A percentile compares a stretch with the other conserved stretches of the same genome.
These are phyloP conservation scores for Aegilops sharonensis DNA, from an alignment of 176 grass and related monocot species.

Conservation along the genomic window DNA sequence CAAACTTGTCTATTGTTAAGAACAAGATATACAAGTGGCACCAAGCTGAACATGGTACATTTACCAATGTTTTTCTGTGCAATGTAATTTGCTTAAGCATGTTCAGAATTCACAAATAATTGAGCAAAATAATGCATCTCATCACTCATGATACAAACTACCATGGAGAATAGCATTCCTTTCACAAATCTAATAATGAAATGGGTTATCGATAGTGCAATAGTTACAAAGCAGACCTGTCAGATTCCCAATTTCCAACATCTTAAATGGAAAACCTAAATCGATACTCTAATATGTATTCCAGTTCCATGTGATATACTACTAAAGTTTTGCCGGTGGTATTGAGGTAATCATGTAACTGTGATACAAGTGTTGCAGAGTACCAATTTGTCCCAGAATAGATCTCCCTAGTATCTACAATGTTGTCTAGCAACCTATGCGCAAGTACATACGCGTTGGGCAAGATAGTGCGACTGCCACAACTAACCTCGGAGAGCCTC, in stretches of 20 bases:
- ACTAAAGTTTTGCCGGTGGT: not conserved
- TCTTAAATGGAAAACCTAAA: constrained; percentile 9
- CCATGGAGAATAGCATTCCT: not conserved
- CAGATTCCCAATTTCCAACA: not conserved
- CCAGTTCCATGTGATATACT: not conserved
- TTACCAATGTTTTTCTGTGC: not conserved
- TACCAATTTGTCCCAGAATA: not conserved
- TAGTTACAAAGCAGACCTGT: not conserved
- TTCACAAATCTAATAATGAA: not conserved
- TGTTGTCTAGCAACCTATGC: not conserved
- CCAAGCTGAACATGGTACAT: not conserved
- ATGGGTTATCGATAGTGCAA: not conserved
- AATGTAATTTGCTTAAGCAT: not conserved
- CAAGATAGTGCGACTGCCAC: not conserved
- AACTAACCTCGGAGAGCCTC: constrained; percentile 45
- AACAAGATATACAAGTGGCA: not conserved
- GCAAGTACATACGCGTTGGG: not conserved
- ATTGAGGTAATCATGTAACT: not conserved
- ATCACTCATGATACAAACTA: not conserved
- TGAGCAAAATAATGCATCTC: not conserved
- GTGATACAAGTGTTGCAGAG: not conserved
- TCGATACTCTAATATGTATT: not conserved
- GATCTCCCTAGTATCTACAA: not conserved
- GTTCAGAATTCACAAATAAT: not conserved
- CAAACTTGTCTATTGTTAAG: not conserved